Conservation (phyloP, 495 filamentous ascomycete species). For the Neurospora tetrasperma region DNA sequence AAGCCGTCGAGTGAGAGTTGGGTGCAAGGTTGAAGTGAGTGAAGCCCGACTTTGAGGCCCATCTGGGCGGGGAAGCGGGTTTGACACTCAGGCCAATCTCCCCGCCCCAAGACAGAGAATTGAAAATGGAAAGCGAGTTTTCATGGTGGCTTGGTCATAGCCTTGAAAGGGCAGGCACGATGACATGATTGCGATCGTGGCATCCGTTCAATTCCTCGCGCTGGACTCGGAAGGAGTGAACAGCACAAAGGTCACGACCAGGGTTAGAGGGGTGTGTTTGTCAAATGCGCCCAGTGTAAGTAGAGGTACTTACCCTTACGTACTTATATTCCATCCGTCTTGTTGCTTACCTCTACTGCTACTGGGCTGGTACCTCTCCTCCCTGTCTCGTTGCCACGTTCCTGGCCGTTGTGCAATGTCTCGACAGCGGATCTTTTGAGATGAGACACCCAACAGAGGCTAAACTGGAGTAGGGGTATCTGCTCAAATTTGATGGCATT, state of each 20-base stretch:
- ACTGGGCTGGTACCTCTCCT: neutral
- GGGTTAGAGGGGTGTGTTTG: neutral
- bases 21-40: neutral
- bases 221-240: neutral
- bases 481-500: neutral
- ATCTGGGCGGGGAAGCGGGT: neutral
- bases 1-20: neutral
- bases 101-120: neutral
- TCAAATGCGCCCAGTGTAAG: neutral
- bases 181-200: neutral
- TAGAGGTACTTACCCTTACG: neutral
- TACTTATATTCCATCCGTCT: neutral
- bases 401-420: neutral
- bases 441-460: neutral
- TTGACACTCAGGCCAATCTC: neutral
- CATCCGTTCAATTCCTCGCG: neutral
- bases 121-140: neutral
- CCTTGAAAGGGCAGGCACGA: neutral
- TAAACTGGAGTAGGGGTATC: neutral
- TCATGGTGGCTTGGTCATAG: neutral
- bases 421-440: neutral
- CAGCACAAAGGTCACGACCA: neutral
- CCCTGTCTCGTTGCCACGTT: neutral
- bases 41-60: neutral
- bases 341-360: neutral